phyloP scores from a whole-genome alignment of 805 yeast species.

The Cyberlindnera saturnus region DNA sequence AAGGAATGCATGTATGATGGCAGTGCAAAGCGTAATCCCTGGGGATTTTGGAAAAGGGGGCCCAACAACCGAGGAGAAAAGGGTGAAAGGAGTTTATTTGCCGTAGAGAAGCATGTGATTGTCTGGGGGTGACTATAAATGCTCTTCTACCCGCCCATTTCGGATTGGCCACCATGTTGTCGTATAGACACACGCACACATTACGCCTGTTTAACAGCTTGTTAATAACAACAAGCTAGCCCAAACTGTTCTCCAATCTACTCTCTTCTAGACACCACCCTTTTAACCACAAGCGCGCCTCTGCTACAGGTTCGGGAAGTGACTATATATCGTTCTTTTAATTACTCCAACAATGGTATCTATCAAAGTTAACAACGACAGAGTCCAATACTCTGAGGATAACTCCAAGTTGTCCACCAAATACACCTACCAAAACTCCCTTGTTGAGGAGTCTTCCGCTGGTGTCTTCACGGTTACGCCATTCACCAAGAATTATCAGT shows the following conservation, averaged over 20 bases:
- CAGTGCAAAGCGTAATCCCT: too few relatives aligned
- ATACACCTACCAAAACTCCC: conserved; percentile 64
- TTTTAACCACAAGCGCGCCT: conserved; percentile 22
- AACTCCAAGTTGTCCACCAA: conserved; percentile 45
- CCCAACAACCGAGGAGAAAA: too few relatives aligned
- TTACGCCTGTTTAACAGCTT: neutral
- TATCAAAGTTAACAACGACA: conserved; percentile 47
- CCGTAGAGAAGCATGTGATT: too few relatives aligned
- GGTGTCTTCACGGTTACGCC: conserved; percentile 64
- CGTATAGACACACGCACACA: neutral
- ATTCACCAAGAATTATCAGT: conserved; percentile 65
- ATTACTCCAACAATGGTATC: conserved; percentile 19
- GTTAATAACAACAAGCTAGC: neutral
- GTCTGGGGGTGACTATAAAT: too few relatives aligned
- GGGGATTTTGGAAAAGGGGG: too few relatives aligned
- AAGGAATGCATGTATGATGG: too few relatives aligned
- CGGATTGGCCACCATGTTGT: neutral
- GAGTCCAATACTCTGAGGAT: conserved; percentile 40
- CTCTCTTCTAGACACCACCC: conserved; percentile 25
- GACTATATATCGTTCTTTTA: conserved; percentile 16
- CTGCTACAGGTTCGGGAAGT: conserved; percentile 20
- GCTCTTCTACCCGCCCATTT: too few relatives aligned
- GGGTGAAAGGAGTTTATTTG: too few relatives aligned
- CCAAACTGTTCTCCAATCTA: conserved; percentile 23
- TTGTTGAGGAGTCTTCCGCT: conserved; percentile 43